Conservation (phyloP, 164 flowering plant species). For the Paratinospora sagittata region DNA sequence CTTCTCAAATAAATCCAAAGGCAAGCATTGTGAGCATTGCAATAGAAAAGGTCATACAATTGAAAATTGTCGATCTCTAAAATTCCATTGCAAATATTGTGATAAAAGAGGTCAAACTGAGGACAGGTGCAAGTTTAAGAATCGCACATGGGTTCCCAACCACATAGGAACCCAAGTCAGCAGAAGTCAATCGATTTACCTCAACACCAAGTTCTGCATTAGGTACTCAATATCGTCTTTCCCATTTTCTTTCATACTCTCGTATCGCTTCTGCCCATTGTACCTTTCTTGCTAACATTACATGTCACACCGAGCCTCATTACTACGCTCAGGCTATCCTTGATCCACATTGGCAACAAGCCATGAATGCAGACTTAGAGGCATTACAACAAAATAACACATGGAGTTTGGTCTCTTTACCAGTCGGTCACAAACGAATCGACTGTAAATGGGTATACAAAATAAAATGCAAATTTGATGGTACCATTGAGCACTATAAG, state of each 20-base stretch:
- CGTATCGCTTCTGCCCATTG: not conserved
- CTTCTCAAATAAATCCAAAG: not conserved
- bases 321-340: too few relatives aligned
- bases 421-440: not conserved
- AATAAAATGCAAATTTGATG: not conserved
- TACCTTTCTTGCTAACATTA: not conserved
- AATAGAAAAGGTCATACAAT: conserved; percentile 11
- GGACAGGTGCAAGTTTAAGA: conserved; percentile 2
- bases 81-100: conserved; percentile 10
- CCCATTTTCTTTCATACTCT: conserved; percentile 6
- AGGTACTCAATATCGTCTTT: conserved; percentile 5
- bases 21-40: conserved; percentile 11
- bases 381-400: too few relatives aligned
- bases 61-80: conserved; percentile 6
- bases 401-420: too few relatives aligned
- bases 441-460: conserved; percentile 4
- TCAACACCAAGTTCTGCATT: not conserved
- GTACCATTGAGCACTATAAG: not conserved
- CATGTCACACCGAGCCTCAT: not conserved
- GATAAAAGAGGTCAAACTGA: too few relatives aligned
- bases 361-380: too few relatives aligned
- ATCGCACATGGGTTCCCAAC: conserved; percentile 3
- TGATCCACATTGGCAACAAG: too few relatives aligned
- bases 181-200: not conserved
- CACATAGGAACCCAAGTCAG: not conserved